Base-by-base conservation (phyloP, 2,329 filamentous ascomycete species). In the Chaetothyriales sp. region DNA sequence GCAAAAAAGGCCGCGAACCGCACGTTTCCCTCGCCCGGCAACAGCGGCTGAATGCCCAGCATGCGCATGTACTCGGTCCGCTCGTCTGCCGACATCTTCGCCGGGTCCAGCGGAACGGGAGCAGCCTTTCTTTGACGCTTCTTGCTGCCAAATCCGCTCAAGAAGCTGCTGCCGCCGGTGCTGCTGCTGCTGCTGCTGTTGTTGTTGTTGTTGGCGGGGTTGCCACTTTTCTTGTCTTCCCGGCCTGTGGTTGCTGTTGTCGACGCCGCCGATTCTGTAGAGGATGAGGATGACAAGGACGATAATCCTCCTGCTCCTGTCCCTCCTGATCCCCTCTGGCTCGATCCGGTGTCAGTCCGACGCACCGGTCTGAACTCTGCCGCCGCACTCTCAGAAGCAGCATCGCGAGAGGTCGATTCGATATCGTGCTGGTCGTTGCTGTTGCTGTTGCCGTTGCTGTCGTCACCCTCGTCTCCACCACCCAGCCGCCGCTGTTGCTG, bases 1-100 rank as follows among this genome's bases (percentile, higher is more conserved):
- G 76, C 78, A 51, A 88, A 67, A 64, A 89, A 90, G 4, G 81
- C 83, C 1, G 85, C 81, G 64, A 89, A 84, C 43, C 85, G 79
- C 51, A 90, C 79, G 57, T 78, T 81, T 5, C 67, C 63, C 46
- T 62, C 61, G 22, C 59, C 53, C 32, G 57, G 55, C 42, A 55
- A 55, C 22, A 57, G 51, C 12, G 49, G 46, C 19, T 52, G 47
- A 8, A 45, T 44, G 12, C 49, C 53, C 12, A 39, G 32, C 10
- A 39, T 39, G 32, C 5, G 32, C 32, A 39, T 39, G 32, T 44
- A 55, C 46, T 42, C 56, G 51, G 44, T 52, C 51, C 48, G 42
- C 48, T 32, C 51, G 48, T 36, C 51, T 50, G 15, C 46, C 48
- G 36, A 12, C 39, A 20, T 18, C 26, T 28, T 8, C 4, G 28